Evolutionary conservation across 352 stramenopile species (phyloP).

Genomic region (Achlya hypogyna): DNA sequence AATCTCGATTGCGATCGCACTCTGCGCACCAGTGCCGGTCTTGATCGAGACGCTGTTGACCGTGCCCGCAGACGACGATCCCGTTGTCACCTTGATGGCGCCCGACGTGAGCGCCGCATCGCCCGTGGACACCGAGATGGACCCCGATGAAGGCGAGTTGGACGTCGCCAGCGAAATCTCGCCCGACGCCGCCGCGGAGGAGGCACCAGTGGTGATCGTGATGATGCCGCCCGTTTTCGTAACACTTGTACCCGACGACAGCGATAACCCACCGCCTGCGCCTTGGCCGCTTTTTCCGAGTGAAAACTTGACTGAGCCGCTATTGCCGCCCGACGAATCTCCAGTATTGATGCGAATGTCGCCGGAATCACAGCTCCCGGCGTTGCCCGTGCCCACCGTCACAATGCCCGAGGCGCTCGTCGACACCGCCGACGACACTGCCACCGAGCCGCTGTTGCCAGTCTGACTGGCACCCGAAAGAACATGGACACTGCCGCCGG

Average conservation of each 20-base stretch:
- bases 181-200: slow-evolving; percentile 33
- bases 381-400: neutral
- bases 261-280: no score
- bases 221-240: slow-evolving; percentile 43
- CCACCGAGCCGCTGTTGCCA: slow-evolving; percentile 16
- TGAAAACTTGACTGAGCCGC: no score
- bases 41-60: slow-evolving; percentile 2
- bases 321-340: no score
- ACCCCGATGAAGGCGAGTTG: slow-evolving; percentile 26
- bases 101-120: slow-evolving; percentile 20
- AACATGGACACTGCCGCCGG: slow-evolving; percentile 20
- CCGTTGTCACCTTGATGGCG: slow-evolving; percentile 21
- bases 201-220: slow-evolving; percentile 40
- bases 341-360: no score
- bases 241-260: no score
- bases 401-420: slow-evolving; percentile 38
- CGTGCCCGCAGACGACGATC: neutral
- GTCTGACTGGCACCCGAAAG: slow-evolving; percentile 22
- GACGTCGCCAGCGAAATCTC: slow-evolving; percentile 35
- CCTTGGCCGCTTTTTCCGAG: no score
- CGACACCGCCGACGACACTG: slow-evolving; percentile 6
- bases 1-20: slow-evolving; percentile 12
- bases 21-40: neutral
- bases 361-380: no score
- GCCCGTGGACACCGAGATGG: slow-evolving; percentile 29